Evolutionary conservation across 345 rosid species (phyloP), one percentile per base, ranked within the genome.

Genomic region (Heritiera littoralis): DNA sequence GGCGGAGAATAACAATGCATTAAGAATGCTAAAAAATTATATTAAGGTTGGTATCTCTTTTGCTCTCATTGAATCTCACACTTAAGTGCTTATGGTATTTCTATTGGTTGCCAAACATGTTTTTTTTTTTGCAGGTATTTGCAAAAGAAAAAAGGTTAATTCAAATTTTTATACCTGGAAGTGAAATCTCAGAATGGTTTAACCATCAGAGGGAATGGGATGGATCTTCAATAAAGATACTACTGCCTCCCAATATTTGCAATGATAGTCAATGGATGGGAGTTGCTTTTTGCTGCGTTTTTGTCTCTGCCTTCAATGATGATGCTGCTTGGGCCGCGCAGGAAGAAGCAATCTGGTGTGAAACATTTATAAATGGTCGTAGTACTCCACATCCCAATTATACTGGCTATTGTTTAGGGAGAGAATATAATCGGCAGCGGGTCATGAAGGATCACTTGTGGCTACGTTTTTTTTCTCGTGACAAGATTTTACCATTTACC

Each of bases 161-260:
- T 43, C 32, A 13, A 6, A 74, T 74, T 9, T 7, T 45, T 60
- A 4, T 75, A 0, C 78, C 69, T 1, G 69, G 78, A 61, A 59
- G 58, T 61, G 28, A 59, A 61, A 43, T 75, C 63, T 20, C 46
- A 12, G 18, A 66, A 12, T 66, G 70, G 70, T 66, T 66, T 20
- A 35, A 9, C 51, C 32, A 30, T 10, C 59, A 41, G 40, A 66
- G n/a, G 10, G 11, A 17, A 35, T 35, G 38, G 38, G 38, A 35
- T 35, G 38, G 38, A 35, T 35, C 38, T 35, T 35, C 38, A 35
- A 35, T 35, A 35, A 35, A 35, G 0, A 35, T 35, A 35, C 38
- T 3, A 35, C 3, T 35, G 3, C 38, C 38, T 35, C 38, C 38
- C 38, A 35, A 35, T 35, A 35, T 35, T 35, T 3, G 38, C 3